These are phyloP conservation scores for Taphrina pruni DNA, from an alignment of 1,139 yeast species.

Conservation along the genomic window DNA sequence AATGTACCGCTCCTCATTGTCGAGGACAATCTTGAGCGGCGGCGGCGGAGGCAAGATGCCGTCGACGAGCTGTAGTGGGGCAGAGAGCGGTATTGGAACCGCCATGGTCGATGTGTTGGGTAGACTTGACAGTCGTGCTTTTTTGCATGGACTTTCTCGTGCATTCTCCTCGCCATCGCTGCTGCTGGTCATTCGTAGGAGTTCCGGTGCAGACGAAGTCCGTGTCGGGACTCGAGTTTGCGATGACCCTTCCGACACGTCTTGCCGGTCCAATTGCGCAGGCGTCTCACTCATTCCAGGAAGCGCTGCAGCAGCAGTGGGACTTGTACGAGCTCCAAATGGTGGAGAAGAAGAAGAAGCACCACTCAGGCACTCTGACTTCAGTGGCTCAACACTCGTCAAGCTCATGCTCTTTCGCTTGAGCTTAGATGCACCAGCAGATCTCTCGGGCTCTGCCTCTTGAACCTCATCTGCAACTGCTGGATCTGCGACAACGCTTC, in stretches of 20 bases:
- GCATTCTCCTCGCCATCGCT: background rate
- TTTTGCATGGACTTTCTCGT: conserved; percentile 12
- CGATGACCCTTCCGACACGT: background rate
- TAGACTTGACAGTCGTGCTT: background rate
- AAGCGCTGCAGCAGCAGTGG: background rate
- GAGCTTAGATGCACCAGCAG: background rate
- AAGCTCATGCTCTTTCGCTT: conserved; percentile 1
- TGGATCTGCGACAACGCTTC: background rate
- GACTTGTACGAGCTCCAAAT: background rate
- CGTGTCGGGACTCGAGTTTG: background rate
- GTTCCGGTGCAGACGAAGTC: conserved; percentile 5
- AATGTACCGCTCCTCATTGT: conserved; percentile 1
- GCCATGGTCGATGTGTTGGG: background rate
- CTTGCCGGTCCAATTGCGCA: background rate
- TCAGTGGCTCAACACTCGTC: background rate
- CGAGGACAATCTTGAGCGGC: background rate
- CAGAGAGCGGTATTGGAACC: background rate
- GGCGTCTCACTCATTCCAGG: background rate
- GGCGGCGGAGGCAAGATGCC: conserved; percentile 12
- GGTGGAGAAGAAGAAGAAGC: background rate
- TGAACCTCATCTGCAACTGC: background rate
- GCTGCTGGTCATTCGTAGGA: background rate
- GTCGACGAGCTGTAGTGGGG: conserved; percentile 13
- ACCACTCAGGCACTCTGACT: background rate
- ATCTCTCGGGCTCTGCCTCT: background rate